Evolutionary conservation across 2,329 filamentous ascomycete species (phyloP), one percentile per base, ranked within the genome.

Genomic region (Aspergillus sp.): DNA sequence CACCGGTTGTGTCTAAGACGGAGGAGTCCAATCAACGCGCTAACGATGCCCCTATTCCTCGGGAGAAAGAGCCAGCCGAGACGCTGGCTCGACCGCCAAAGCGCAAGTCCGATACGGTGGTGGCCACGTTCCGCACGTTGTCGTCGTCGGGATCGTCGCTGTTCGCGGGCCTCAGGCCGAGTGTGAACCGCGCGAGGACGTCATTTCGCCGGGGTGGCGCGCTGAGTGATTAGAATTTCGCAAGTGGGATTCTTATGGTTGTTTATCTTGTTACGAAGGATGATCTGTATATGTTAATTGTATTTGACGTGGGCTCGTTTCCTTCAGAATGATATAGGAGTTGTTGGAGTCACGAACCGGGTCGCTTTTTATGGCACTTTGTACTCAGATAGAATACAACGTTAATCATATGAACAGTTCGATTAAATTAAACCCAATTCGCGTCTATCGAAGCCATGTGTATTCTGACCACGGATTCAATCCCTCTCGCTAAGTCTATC

Each of bases 131-230:
- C 22, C 32, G 49, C 39, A 26, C 26, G 29, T 47, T 32, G 45
- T 39, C 36, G 29, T 39, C 36, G n/a, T 1, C 22, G 20, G 47
- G 57, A 4, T n/a, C 39, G 18, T 24, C 45, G 22, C 36, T 29
- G 18, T n/a, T 31, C 31, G 26, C 51, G 6, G 36, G 42, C 4
- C 18, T 24, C 6, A n/a, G 55, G 29, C 29, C 52, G 4, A 32
- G 45, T 5, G 49, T 51, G 16, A 45, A 31, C 14, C 49, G 56
- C 31, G 42, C 49, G 31, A 61, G 46, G 49, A 58, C 56, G 11
- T 58, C 52, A 22, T 55, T 55, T 20, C 45, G 53, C 24, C 39
- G 31, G 26, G 18, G 45, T 20, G 54, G 58, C 14, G 42, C 29
- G 20, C 24, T 49, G 18, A 39, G 24, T 29, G 29, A 49, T 14